Conservation (phyloP, 2,329 filamentous ascomycete species). For the Cladobotryum protrusum region DNA sequence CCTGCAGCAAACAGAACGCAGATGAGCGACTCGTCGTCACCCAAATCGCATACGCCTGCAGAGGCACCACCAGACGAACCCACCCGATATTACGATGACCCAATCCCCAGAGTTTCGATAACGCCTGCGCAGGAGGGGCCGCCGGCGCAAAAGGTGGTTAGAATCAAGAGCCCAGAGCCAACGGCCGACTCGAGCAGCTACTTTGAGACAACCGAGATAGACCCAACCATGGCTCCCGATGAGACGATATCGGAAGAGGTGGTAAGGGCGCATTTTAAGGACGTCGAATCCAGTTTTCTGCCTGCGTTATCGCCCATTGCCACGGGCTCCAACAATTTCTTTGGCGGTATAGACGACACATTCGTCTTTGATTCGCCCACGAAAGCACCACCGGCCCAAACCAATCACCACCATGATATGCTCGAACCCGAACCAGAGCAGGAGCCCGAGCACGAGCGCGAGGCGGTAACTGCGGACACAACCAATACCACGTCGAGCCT, state of each 20-base stretch:
- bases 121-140: constrained; percentile 2
- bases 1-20: neutral
- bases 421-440: neutral
- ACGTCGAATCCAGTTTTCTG: constrained; percentile 61
- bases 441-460: constrained; percentile 4
- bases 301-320: constrained; percentile 52
- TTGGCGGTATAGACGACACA: constrained; percentile 48
- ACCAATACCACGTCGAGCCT: constrained; percentile 44
- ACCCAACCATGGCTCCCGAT: constrained; percentile 27
- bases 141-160: constrained; percentile 1
- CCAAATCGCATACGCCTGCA: constrained; percentile 1
- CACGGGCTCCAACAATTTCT: constrained; percentile 33
- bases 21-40: constrained; percentile 2
- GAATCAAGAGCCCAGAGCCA: neutral
- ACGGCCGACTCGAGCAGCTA: constrained; percentile 32
- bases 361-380: constrained; percentile 49
- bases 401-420: neutral
- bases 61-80: constrained; percentile 2
- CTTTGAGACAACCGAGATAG: constrained; percentile 34
- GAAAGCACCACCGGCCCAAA: constrained; percentile 23
- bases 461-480: constrained; percentile 22
- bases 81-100: constrained; percentile 3
- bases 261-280: constrained; percentile 51
- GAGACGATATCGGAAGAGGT: constrained; percentile 49
- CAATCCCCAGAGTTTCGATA: constrained; percentile 5